These are phyloP conservation scores for Candida fluviatilis DNA, from an alignment of 805 yeast species.

Conservation along the genomic window DNA sequence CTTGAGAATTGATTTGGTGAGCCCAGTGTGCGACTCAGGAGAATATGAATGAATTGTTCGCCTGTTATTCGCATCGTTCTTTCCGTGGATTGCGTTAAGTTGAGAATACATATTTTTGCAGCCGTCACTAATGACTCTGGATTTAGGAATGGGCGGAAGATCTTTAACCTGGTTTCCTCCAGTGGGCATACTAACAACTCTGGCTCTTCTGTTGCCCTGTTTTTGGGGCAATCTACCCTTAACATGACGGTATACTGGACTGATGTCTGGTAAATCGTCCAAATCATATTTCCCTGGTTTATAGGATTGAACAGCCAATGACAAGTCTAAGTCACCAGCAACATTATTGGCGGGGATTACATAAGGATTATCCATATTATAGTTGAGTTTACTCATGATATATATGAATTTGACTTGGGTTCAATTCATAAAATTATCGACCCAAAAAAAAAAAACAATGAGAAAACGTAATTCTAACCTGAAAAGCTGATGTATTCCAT, in stretches of 20 bases:
- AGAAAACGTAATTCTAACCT: too few relatives aligned
- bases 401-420: too few relatives aligned
- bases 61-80: too few relatives aligned
- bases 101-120: too few relatives aligned
- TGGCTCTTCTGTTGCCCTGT: constrained; percentile 9
- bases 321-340: constrained; percentile 18
- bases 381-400: neutral
- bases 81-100: too few relatives aligned
- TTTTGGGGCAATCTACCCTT: neutral
- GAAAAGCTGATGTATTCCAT: too few relatives aligned
- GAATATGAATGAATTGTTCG: too few relatives aligned
- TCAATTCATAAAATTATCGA: too few relatives aligned
- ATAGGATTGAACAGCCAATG: constrained; percentile 24
- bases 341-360: constrained; percentile 18
- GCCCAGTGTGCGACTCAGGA: too few relatives aligned
- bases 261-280: constrained; percentile 25
- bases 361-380: constrained; percentile 12
- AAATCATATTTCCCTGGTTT: constrained; percentile 20
- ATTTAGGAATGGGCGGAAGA: neutral
- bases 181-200: constrained; percentile 23
- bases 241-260: constrained; percentile 15
- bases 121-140: constrained; percentile 4
- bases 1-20: too few relatives aligned
- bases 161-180: neutral
- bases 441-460: too few relatives aligned